These are phyloP conservation scores for Penicillium bovifimosum DNA, from an alignment of 495 filamentous ascomycete species.

Conservation along the genomic window DNA sequence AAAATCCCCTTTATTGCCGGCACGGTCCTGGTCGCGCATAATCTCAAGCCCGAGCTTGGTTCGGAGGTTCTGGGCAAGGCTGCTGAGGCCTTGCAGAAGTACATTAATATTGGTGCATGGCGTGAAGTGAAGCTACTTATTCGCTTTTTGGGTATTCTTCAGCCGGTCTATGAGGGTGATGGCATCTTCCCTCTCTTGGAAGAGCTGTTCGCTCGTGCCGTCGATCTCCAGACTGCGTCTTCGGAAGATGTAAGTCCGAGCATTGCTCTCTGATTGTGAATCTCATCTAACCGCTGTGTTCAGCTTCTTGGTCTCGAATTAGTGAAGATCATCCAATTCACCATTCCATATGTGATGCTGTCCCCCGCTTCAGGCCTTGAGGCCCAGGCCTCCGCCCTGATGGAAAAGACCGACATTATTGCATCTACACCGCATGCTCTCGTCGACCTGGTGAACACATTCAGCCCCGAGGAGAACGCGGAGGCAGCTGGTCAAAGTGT, in stretches of 20 bases:
- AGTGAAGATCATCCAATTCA: conserved; percentile 90
- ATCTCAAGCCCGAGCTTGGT: conserved; percentile 64
- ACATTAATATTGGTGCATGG: conserved; percentile 70
- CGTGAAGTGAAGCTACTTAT: conserved; percentile 84
- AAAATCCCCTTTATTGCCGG: conserved; percentile 91
- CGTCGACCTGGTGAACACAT: conserved; percentile 79
- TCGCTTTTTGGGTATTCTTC: conserved; percentile 79
- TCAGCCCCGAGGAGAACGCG: conserved; percentile 52
- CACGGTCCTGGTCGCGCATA: conserved; percentile 69
- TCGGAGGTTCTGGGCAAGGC: conserved; percentile 60
- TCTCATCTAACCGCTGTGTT: conserved; percentile 17
- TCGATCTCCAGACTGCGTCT: conserved; percentile 83
- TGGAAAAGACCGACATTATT: conserved; percentile 90
- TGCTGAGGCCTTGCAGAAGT: conserved; percentile 50
- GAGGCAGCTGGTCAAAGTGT: conserved; percentile 56
- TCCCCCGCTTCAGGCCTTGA: conserved; percentile 60
- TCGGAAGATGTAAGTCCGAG: conserved; percentile 71
- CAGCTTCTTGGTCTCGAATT: conserved; percentile 72
- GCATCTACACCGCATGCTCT: conserved; percentile 76
- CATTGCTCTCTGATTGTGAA: neutral
- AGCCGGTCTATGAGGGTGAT: conserved; percentile 71
- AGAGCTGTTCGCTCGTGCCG: conserved; percentile 76
- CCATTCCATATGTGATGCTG: conserved; percentile 84
- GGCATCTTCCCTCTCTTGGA: conserved; percentile 82
- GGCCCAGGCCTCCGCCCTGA: conserved; percentile 64